phyloP scores from a whole-genome alignment of 306 rosid species.

The Quercus cerris region DNA sequence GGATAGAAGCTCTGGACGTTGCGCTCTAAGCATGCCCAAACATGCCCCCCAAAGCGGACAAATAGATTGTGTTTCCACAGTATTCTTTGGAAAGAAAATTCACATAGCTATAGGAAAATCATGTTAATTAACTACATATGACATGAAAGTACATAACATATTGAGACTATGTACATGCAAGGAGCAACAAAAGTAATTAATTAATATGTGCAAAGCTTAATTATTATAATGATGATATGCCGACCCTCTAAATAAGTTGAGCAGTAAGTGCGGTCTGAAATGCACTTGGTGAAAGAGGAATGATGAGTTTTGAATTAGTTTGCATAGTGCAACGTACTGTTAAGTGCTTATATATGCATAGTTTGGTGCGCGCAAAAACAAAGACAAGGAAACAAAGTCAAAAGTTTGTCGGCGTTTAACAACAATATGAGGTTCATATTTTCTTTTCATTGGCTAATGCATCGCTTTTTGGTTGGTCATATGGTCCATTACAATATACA shows the following conservation, averaged over 20 bases:
- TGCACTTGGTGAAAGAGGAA: conserved; percentile 13
- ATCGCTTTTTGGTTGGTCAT: background rate
- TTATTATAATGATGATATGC: conserved; percentile 1
- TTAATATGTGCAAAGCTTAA: background rate
- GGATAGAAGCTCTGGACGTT: no score
- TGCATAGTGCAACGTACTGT: conserved; percentile 1
- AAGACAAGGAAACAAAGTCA: conserved; percentile 36
- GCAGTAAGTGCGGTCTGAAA: conserved; percentile 6
- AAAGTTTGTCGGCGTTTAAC: conserved; percentile 34
- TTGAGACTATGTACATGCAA: background rate
- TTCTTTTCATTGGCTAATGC: conserved; percentile 19
- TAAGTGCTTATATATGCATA: conserved; percentile 9
- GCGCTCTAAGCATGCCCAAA: no score
- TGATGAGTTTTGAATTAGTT: conserved; percentile 15
- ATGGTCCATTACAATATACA: background rate
- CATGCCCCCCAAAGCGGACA: no score
- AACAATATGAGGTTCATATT: conserved; percentile 23
- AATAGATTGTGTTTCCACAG: no score
- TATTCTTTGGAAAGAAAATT: no score
- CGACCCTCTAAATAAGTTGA: conserved; percentile 4
- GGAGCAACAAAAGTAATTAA: background rate
- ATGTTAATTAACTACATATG: background rate
- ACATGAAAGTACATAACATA: conserved; percentile 3
- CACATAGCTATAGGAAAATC: no score
- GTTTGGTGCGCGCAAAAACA: conserved; percentile 9